Conservation (phyloP, 208 protist species). For the Trypanosoma theileri region DNA sequence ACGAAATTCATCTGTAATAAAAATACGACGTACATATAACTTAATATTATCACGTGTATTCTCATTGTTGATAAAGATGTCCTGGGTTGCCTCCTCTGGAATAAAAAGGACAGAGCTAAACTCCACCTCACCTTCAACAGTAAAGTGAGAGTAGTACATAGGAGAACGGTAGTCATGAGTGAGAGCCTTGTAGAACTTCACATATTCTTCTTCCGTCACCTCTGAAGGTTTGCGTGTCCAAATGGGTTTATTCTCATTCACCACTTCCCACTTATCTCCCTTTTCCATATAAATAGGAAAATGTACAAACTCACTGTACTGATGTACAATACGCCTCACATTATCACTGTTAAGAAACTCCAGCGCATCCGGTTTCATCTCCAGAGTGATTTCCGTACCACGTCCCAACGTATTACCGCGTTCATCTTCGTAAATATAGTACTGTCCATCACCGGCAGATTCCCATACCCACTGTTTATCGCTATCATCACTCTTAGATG, state of each 20-base stretch:
- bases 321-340: slow-evolving; percentile 93
- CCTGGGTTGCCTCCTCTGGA: slow-evolving; percentile 86
- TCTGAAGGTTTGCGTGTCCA: slow-evolving; percentile 96
- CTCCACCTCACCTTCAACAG: slow-evolving; percentile 96
- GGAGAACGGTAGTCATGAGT: slow-evolving; percentile 94
- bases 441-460: slow-evolving; percentile 94
- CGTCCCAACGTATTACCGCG: slow-evolving; percentile 95
- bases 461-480: slow-evolving; percentile 98
- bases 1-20: slow-evolving; percentile 98
- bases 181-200: slow-evolving; percentile 98
- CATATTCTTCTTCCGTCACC: slow-evolving; percentile 98
- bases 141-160: slow-evolving; percentile 97
- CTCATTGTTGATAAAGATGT: slow-evolving; percentile 88
- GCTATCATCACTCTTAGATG: slow-evolving; percentile 93
- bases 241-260: slow-evolving; percentile 99
- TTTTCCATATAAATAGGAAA: slow-evolving; percentile 98
- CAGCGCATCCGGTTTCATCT: slow-evolving; percentile 96
- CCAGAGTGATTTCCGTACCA: slow-evolving; percentile 96
- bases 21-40: slow-evolving; percentile 98
- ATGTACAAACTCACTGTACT: slow-evolving; percentile 99
- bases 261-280: slow-evolving; percentile 87
- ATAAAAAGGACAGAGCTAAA: slow-evolving; percentile 98
- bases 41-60: slow-evolving; percentile 85
- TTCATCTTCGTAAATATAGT: slow-evolving; percentile 94
- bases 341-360: slow-evolving; percentile 94